A percentile compares a stretch with the other conserved stretches of the same genome.
These are phyloP conservation scores for Symbiotaphrina buchneri DNA, from an alignment of 495 filamentous ascomycete species.

Conservation along the genomic window DNA sequence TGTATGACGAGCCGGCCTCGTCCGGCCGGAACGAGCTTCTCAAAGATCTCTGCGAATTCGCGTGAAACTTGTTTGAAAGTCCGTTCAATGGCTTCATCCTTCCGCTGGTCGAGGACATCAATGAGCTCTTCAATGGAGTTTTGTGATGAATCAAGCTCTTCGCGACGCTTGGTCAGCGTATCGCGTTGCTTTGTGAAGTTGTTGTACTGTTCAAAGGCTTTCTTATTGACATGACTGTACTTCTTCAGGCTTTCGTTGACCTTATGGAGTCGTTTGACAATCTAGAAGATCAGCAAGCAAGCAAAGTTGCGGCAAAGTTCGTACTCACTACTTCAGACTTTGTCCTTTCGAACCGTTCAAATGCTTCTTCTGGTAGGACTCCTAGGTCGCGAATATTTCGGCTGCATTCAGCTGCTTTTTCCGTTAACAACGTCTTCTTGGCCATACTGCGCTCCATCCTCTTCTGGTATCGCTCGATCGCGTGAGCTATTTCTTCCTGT, in stretches of 20 bases:
- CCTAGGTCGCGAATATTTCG: conserved; percentile 84
- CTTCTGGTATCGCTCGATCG: conserved; percentile 76
- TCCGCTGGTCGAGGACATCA: conserved; percentile 74
- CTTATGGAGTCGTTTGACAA: conserved; percentile 73
- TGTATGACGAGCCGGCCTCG: conserved; percentile 85
- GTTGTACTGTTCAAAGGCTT: conserved; percentile 96
- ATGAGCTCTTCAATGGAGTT: conserved; percentile 79
- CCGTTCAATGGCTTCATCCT: conserved; percentile 88
- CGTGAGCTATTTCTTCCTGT: conserved; percentile 52
- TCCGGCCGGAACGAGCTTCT: conserved; percentile 84
- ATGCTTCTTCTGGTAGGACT: conserved; percentile 83
- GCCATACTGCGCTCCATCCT: conserved; percentile 79
- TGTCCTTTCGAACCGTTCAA: conserved; percentile 67
- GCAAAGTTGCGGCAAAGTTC: conserved; percentile 4
- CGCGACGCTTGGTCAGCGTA: conserved; percentile 52
- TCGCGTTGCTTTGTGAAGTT: conserved; percentile 87
- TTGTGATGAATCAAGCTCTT: conserved; percentile 67
- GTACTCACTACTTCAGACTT: conserved; percentile 43
- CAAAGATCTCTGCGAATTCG: conserved; percentile 81
- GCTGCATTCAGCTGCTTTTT: conserved; percentile 54
- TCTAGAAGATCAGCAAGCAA: conserved; percentile 14
- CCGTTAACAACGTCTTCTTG: conserved; percentile 54
- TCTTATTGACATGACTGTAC: conserved; percentile 96
- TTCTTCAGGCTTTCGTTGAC: conserved; percentile 89
- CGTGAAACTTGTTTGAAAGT: conserved; percentile 95